Conservation (phyloP, 306 rosid genomes). For the Prunus armeniaca region DNA sequence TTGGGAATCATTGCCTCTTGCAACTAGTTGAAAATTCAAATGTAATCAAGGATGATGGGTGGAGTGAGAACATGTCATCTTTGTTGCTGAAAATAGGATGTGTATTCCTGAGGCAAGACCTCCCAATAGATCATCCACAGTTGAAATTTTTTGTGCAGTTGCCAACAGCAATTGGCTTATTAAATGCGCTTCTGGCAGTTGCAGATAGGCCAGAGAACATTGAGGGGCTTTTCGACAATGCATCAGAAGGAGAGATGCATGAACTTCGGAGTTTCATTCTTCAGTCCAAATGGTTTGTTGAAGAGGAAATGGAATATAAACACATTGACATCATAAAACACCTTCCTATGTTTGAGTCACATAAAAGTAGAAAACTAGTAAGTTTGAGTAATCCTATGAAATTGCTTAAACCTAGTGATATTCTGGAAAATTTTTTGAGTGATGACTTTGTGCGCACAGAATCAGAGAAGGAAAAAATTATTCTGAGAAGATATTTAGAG, state of each 20-base stretch:
- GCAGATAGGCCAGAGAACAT: constrained; percentile 67
- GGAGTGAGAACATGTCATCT: constrained; percentile 96
- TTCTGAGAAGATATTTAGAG: constrained; percentile 65
- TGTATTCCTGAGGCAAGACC: constrained; percentile 65
- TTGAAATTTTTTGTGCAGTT: constrained; percentile 74
- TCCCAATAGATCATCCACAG: constrained; percentile 80
- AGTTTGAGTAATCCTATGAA: constrained; percentile 77
- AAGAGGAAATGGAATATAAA: constrained; percentile 57
- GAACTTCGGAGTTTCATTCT: constrained; percentile 92
- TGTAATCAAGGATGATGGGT: constrained; percentile 85
- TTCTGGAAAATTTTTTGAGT: constrained; percentile 68
- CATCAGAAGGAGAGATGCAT: constrained; percentile 88
- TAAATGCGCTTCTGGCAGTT: constrained; percentile 74
- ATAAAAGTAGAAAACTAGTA: constrained; percentile 69
- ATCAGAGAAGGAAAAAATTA: constrained; percentile 71
- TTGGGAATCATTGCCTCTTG: constrained; percentile 62
- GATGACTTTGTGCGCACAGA: constrained; percentile 81
- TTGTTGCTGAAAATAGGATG: constrained; percentile 84
- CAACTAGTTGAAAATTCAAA: constrained; percentile 67
- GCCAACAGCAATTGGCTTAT: constrained; percentile 69
- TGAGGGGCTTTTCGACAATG: constrained; percentile 62
- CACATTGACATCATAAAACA: constrained; percentile 65
- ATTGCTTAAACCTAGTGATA: constrained; percentile 81
- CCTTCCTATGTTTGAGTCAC: constrained; percentile 88
- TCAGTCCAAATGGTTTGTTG: constrained; percentile 93